Evolutionary conservation across 768 basidiomycete species (phyloP).

Genomic region (Pleurotus giganteus): DNA sequence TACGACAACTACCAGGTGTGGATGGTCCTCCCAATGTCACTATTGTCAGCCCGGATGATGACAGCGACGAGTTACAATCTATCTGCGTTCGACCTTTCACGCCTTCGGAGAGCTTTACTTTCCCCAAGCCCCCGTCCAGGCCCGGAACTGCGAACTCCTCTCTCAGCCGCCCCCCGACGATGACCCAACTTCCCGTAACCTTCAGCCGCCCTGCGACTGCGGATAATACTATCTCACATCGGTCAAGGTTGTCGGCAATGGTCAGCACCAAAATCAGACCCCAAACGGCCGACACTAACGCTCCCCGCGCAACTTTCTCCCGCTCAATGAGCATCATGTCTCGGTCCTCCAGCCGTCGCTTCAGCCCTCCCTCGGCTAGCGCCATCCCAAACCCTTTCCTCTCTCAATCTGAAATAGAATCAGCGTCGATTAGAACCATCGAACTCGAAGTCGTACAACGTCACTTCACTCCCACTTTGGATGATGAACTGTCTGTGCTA

Average conservation of each 20-base stretch:
- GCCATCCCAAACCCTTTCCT: slow-evolving; percentile 9
- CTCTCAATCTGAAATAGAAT: not conserved
- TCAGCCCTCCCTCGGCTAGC: slow-evolving; percentile 2
- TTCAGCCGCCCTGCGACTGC: slow-evolving; percentile 4
- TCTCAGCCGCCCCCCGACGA: not conserved
- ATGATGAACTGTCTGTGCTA: slow-evolving; percentile 57
- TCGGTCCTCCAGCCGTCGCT: slow-evolving; percentile 6
- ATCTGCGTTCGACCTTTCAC: slow-evolving; percentile 7
- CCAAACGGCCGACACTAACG: slow-evolving; percentile 5
- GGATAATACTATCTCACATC: not conserved
- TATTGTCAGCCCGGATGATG: not conserved
- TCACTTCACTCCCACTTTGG: slow-evolving; percentile 52
- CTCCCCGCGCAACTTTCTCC: not conserved
- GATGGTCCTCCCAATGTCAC: not conserved
- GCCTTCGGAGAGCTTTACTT: slow-evolving; percentile 3
- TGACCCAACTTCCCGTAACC: not conserved
- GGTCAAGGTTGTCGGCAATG: not conserved
- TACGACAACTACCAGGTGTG: not conserved
- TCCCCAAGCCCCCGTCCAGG: slow-evolving; percentile 5
- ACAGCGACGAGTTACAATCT: not conserved
- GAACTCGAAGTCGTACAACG: slow-evolving; percentile 49
- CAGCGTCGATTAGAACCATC: not conserved
- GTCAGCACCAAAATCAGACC: slow-evolving; percentile 2
- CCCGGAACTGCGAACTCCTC: slow-evolving; percentile 5
- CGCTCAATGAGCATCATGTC: slow-evolving; percentile 10